Percentiles rank a stretch among this genome's conserved stretches.
Evolutionary conservation across 1,284 basidiomycete species (phyloP).

Genomic region (Ganoderma sp.): DNA sequence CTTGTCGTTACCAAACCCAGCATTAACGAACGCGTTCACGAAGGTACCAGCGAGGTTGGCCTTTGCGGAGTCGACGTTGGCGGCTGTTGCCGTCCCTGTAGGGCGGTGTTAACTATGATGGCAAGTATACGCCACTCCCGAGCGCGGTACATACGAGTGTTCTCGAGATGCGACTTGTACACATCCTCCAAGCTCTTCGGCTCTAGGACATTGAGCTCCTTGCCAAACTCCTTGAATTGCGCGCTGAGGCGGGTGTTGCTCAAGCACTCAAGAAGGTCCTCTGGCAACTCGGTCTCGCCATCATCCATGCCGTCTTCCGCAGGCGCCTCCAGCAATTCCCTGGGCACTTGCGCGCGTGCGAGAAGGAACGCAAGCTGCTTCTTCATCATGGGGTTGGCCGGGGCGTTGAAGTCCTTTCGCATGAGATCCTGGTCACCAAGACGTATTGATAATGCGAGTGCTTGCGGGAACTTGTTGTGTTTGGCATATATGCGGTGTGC

Average conservation of each 20-base stretch:
- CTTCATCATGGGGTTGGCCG: constrained; percentile 92
- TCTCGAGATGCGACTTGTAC: constrained; percentile 97
- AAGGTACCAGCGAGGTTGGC: constrained; percentile 97
- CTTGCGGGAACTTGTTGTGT: constrained; percentile 90
- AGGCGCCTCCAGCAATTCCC: constrained; percentile 81
- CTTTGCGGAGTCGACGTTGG: constrained; percentile 90
- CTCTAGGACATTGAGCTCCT: constrained; percentile 91
- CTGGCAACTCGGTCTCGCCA: constrained; percentile 71
- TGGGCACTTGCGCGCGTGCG: constrained; percentile 89
- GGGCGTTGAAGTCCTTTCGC: constrained; percentile 84
- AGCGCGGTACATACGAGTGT: constrained; percentile 62
- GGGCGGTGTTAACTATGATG: constrained; percentile 5
- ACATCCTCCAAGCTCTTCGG: constrained; percentile 95
- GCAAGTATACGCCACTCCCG: background rate
- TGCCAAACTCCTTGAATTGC: constrained; percentile 92
- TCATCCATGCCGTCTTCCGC: constrained; percentile 63
- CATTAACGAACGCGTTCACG: constrained; percentile 99
- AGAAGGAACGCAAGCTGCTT: constrained; percentile 95
- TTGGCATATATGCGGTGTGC: constrained; percentile 92
- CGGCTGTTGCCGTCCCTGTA: constrained; percentile 63
- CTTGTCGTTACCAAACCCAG: constrained; percentile 98
- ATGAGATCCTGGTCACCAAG: constrained; percentile 86
- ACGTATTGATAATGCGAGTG: constrained; percentile 86
- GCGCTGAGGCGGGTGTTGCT: constrained; percentile 85
- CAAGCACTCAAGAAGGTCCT: constrained; percentile 85